Evolutionary conservation across 371 early-diverging fungal genomes (phyloP).

Genomic region (Umbelopsis sp.): DNA sequence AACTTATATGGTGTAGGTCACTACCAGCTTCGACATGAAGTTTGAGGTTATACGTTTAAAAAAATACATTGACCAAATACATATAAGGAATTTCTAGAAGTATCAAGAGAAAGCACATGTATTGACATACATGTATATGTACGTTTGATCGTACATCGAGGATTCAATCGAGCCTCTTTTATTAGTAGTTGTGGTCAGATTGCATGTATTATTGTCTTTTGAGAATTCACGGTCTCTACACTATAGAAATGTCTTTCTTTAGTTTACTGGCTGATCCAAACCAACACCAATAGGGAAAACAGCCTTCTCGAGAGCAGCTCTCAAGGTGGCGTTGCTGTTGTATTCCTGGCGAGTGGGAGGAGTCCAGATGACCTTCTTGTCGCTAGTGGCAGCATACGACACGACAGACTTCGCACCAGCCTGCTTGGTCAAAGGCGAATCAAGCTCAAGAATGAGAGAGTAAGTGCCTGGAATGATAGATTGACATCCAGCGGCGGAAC

Average conservation of each 20-base stretch:
- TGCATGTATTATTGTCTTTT: not conserved
- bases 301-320: not conserved
- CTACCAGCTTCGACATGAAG: too few relatives aligned
- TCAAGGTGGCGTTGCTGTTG: not conserved
- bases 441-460: not conserved
- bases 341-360: constrained; percentile 3
- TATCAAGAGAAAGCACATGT: too few relatives aligned
- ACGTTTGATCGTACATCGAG: too few relatives aligned
- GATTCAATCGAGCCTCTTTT: not conserved
- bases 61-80: too few relatives aligned
- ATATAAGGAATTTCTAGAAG: too few relatives aligned
- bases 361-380: constrained; percentile 9
- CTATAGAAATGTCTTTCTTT: not conserved
- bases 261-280: not conserved
- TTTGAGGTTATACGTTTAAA: too few relatives aligned
- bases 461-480: constrained; percentile 51
- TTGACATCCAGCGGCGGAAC: constrained; percentile 48
- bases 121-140: too few relatives aligned
- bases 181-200: not conserved
- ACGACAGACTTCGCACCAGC: too few relatives aligned
- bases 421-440: constrained; percentile 6
- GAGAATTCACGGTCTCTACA: not conserved
- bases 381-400: not conserved
- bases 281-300: constrained; percentile 17
- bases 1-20: not conserved